Percentiles rank a stretch among this genome's conserved stretches.
Conservation (phyloP, 2,329 filamentous ascomycete genomes). For the Neonectria faginata region DNA sequence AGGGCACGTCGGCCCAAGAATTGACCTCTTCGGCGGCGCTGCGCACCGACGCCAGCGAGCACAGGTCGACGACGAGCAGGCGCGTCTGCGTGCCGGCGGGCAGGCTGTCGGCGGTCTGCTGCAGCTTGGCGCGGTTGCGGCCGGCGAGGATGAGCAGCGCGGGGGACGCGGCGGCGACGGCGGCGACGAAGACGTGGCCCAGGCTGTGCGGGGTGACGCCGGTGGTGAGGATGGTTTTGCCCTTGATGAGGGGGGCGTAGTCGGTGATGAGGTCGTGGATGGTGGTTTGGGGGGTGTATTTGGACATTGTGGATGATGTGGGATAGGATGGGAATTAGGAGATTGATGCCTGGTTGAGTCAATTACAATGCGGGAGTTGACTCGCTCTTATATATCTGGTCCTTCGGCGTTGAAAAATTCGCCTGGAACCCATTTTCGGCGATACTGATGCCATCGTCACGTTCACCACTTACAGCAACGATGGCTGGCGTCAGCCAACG, state of each 20-base stretch:
- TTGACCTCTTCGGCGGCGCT: constrained; percentile 53
- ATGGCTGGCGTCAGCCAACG: constrained; percentile 38
- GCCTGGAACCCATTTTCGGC: not conserved
- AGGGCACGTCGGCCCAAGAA: constrained; percentile 47
- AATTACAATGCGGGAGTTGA: not conserved
- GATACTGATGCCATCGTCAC: constrained; percentile 14
- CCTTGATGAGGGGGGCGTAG: constrained; percentile 49
- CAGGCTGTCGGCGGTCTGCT: constrained; percentile 52
- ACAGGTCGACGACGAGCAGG: constrained; percentile 54
- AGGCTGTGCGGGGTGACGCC: constrained; percentile 56
- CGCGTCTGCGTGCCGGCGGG: constrained; percentile 47
- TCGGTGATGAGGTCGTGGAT: constrained; percentile 45
- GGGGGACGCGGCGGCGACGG: constrained; percentile 50
- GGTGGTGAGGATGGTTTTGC: constrained; percentile 56
- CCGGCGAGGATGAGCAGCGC: constrained; percentile 59
- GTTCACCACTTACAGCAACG: not conserved
- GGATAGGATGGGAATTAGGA: too few relatives aligned
- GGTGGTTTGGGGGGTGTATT: constrained; percentile 37
- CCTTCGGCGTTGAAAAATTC: not conserved
- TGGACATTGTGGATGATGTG: constrained; percentile 11
- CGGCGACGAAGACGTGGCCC: constrained; percentile 52
- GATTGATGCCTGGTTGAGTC: not conserved
- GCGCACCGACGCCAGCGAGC: constrained; percentile 54
- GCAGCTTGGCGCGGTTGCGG: constrained; percentile 55
- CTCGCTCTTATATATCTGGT: not conserved